Evolutionary conservation across 2,329 filamentous ascomycete species (phyloP), one percentile per base, ranked within the genome.

Genomic region (Monosporascus sp.): DNA sequence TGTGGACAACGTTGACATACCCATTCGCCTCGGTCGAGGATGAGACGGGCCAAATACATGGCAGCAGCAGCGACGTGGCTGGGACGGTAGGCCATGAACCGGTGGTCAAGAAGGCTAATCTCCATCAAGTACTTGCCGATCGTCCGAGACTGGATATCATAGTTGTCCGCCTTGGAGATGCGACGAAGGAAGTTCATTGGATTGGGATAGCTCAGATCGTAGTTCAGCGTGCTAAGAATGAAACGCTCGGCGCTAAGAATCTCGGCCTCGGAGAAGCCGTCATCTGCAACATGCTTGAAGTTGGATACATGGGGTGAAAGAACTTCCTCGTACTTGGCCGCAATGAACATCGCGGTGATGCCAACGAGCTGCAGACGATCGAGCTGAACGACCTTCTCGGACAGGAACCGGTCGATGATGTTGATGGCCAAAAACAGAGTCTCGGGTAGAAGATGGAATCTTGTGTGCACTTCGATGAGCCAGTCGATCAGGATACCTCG

Each of bases 101-200:
- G 87, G 70, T 97, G 90, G 67, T 99, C 94, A 27, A 99, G 80
- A 60, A 97, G 84, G 70, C 90, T 94, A 67, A 99, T 97, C 77
- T 99, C 94, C 76, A 96, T 90, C 47, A 99, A 80, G 71, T 97
- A 99, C 76, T 99, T 99, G 71, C 90, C 94, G 55, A 99, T 83
- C 47, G 94, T 99, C 65, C 94, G 89, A 56, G 92, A 96, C 72
- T 97, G 90, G 65, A 97, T 96, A 72, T 99, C 93, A 75, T 99
- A 99, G 78, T 96, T 94, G 76, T 99, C 95, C 66, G 94, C 95
- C 80, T 99, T 99, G 57, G 93, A 97, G 72, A 99, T 96, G 62
- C 95, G 89, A 60, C 94, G 90, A 56, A 99, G 84, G 77, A 99
- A 99, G 81, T 99, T 99, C 94, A 99, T 99, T 22, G 94, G 94